A percentile compares a stretch with the other conserved stretches of the same genome.
Evolutionary conservation across 495 filamentous ascomycete genomes (phyloP).

Genomic region (Aspergillus taichungensis): DNA sequence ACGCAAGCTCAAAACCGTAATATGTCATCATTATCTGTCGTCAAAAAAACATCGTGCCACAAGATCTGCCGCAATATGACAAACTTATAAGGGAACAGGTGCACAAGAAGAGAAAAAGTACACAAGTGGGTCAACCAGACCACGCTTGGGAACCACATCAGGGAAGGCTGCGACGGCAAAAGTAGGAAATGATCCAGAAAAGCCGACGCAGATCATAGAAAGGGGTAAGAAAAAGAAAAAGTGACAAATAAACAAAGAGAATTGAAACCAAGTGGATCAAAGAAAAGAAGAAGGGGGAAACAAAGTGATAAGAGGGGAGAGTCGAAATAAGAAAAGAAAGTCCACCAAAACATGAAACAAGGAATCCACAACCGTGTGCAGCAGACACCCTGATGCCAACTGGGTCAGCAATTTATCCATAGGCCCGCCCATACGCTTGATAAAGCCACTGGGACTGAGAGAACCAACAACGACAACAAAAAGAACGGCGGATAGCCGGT

Average conservation of each 20-base stretch:
- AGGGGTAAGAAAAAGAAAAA: not conserved
- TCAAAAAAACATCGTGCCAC: slow-evolving; percentile 8
- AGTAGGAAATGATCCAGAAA: not conserved
- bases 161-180: not conserved
- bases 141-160: not conserved
- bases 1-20: not conserved
- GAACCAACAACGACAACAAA: not conserved
- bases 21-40: slow-evolving; percentile 10
- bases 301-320: not conserved
- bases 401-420: too few species aligned
- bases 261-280: not conserved
- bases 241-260: not conserved
- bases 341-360: not conserved
- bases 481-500: slow-evolving; percentile 21
- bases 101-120: not conserved
- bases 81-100: not conserved
- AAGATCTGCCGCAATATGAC: slow-evolving; percentile 1
- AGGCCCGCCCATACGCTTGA: too few species aligned
- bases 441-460: not conserved
- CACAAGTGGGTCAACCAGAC: not conserved
- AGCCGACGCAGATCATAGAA: not conserved
- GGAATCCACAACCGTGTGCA: too few species aligned
- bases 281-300: not conserved
- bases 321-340: not conserved
- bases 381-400: too few species aligned